phyloP scores from a whole-genome alignment of 192 early-diverging fungal genomes.

The Podochytrium sp. region DNA sequence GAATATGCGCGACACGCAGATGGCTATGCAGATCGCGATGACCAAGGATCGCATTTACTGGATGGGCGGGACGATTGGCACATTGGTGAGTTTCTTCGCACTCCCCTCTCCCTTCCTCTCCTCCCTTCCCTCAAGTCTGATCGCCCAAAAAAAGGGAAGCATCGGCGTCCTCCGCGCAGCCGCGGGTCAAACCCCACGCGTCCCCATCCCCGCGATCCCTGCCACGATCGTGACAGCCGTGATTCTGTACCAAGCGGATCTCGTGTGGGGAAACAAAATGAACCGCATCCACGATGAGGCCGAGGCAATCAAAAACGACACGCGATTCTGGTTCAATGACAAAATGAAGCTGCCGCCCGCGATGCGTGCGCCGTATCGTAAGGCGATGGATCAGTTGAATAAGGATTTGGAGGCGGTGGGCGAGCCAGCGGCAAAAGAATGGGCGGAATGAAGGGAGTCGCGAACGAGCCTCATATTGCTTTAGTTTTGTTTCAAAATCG shows the following conservation, averaged over 20 bases:
- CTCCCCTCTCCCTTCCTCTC: too few species aligned
- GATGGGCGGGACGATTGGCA: constrained; percentile 3
- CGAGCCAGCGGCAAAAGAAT: constrained; percentile 3
- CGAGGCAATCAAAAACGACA: constrained; percentile 17
- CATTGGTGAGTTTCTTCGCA: not conserved
- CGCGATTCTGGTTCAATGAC: constrained; percentile 30
- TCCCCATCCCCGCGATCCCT: constrained; percentile 20
- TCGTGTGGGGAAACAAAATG: constrained; percentile 24
- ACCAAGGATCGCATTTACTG: constrained; percentile 9
- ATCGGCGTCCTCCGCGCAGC: not conserved
- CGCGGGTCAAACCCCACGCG: not conserved
- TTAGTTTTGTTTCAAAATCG: too few species aligned
- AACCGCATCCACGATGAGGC: constrained; percentile 32
- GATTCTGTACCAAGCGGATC: constrained; percentile 14
- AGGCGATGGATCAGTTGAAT: constrained; percentile 33
- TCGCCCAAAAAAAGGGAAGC: not conserved
- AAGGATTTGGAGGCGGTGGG: constrained; percentile 15
- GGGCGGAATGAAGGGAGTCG: constrained; percentile 31
- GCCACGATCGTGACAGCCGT: not conserved
- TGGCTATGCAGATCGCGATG: constrained; percentile 20
- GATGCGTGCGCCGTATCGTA: constrained; percentile 21
- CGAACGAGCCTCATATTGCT: too few species aligned
- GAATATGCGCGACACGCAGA: constrained; percentile 27
- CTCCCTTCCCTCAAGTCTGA: too few species aligned
- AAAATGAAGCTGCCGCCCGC: constrained; percentile 22